Conservation (phyloP, 1,284 basidiomycete genomes). For the Lignosus rhinocerotis region DNA sequence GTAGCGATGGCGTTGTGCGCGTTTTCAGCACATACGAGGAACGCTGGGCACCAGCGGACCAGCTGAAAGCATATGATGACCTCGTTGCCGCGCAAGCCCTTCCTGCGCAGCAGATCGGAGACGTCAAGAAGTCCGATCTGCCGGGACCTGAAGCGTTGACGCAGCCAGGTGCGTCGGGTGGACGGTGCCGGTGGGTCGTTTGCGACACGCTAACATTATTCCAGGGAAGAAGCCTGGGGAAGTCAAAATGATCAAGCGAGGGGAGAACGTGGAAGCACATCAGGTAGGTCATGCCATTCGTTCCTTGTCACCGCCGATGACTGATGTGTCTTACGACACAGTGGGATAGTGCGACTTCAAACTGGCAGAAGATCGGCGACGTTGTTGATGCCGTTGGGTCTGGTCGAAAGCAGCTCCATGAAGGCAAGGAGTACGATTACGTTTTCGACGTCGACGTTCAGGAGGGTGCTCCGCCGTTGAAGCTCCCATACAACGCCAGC, state of each 20-base stretch:
- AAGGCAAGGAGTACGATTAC: constrained; percentile 97
- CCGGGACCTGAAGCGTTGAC: constrained; percentile 83
- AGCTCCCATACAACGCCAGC: constrained; percentile 89
- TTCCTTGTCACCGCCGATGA: not conserved
- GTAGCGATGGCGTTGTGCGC: constrained; percentile 86
- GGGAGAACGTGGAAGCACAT: constrained; percentile 82
- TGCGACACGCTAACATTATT: constrained; percentile 13
- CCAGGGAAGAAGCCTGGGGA: constrained; percentile 89
- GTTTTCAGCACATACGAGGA: constrained; percentile 81
- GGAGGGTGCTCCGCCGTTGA: constrained; percentile 90
- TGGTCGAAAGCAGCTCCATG: constrained; percentile 82
- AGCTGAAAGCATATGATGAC: constrained; percentile 72
- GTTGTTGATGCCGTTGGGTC: constrained; percentile 94
- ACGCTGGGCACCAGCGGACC: constrained; percentile 70
- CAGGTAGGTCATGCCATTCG: constrained; percentile 53
- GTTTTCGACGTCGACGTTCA: constrained; percentile 98
- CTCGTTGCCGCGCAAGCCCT: constrained; percentile 72
- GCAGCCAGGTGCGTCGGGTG: constrained; percentile 57
- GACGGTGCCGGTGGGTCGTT: constrained; percentile 2
- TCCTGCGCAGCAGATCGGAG: constrained; percentile 83
- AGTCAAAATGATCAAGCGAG: constrained; percentile 86
- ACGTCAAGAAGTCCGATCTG: constrained; percentile 88
- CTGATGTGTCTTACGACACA: constrained; percentile 28
- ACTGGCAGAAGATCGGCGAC: constrained; percentile 94
- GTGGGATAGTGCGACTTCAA: constrained; percentile 74